phyloP scores from a whole-genome alignment of 1,139 yeast species.

The Hemisphaericaspora xylanilytica region DNA sequence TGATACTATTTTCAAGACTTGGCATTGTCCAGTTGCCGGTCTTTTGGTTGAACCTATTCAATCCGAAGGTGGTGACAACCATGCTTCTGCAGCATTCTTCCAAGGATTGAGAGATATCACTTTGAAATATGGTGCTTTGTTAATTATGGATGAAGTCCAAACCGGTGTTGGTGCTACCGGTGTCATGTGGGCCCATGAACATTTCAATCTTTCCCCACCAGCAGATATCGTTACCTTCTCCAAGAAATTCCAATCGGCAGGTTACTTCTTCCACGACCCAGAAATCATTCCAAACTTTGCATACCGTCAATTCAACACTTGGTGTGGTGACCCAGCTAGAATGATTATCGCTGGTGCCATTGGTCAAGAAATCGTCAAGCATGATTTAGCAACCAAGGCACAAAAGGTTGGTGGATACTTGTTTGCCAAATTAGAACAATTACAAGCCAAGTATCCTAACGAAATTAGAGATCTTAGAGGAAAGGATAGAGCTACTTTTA shows the following conservation, averaged over 20 bases:
- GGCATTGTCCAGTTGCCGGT: conserved; percentile 72
- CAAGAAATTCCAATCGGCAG: conserved; percentile 84
- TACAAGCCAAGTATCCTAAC: conserved; percentile 53
- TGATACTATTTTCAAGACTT: conserved; percentile 53
- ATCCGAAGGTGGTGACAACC: conserved; percentile 88
- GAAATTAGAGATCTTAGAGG: conserved; percentile 64
- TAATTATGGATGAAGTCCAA: conserved; percentile 83
- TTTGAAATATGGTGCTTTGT: conserved; percentile 59
- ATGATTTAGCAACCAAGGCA: conserved; percentile 56
- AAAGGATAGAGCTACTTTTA: conserved; percentile 69
- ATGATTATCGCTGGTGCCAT: conserved; percentile 71
- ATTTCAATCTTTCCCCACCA: conserved; percentile 67
- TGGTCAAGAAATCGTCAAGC: conserved; percentile 58
- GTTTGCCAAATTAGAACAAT: conserved; percentile 47
- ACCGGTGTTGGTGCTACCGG: conserved; percentile 90
- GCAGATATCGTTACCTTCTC: conserved; percentile 84
- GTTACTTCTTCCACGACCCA: conserved; percentile 73
- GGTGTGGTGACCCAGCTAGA: conserved; percentile 90
- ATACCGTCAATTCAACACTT: conserved; percentile 84
- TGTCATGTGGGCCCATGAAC: conserved; percentile 83
- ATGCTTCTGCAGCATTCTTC: conserved; percentile 71
- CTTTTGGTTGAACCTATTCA: conserved; percentile 78
- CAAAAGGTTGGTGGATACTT: conserved; percentile 63
- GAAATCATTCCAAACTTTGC: conserved; percentile 68
- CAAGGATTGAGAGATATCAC: conserved; percentile 75